phyloP scores from a whole-genome alignment of 225 moss, liverwort and hornwort genomes.

The Marchantia polymorpha region DNA sequence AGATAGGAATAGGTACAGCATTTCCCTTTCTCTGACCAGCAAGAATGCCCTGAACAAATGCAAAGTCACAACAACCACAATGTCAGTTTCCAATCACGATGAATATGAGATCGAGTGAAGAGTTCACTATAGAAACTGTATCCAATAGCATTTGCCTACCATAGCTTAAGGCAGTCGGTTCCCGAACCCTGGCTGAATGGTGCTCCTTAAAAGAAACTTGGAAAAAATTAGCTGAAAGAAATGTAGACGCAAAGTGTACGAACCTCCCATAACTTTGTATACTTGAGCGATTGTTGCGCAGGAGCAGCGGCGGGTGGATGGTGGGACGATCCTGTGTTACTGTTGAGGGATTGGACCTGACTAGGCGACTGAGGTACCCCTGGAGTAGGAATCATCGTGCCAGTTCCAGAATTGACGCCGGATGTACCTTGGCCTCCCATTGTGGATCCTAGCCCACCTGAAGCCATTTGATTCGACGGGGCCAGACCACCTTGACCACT shows the following conservation, averaged over 20 bases:
- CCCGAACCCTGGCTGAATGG: not conserved
- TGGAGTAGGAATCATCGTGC: slow-evolving; percentile 60
- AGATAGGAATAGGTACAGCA: slow-evolving; percentile 81
- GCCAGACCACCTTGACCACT: slow-evolving; percentile 36
- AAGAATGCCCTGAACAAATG: slow-evolving; percentile 64
- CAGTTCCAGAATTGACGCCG: slow-evolving; percentile 55
- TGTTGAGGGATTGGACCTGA: slow-evolving; percentile 57
- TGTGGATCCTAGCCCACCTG: slow-evolving; percentile 43
- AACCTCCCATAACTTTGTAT: slow-evolving; percentile 94
- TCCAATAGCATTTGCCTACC: not conserved
- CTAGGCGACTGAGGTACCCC: slow-evolving; percentile 59
- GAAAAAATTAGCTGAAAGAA: not conserved
- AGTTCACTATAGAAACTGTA: not conserved
- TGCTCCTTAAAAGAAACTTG: not conserved
- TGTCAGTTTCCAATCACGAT: not conserved
- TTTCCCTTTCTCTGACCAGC: slow-evolving; percentile 91
- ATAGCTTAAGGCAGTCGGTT: not conserved
- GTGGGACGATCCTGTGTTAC: slow-evolving; percentile 28
- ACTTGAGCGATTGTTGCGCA: slow-evolving; percentile 61
- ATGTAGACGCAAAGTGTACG: not conserved
- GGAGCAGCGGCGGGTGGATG: slow-evolving; percentile 46
- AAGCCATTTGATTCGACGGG: slow-evolving; percentile 45
- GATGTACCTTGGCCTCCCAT: slow-evolving; percentile 46
- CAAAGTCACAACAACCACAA: not conserved
- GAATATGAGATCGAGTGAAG: not conserved